Percentiles rank a stretch among this genome's conserved stretches.
These are phyloP conservation scores for Penicillium glabrum DNA, from an alignment of 2,329 filamentous ascomycete genomes.

Conservation along the genomic window DNA sequence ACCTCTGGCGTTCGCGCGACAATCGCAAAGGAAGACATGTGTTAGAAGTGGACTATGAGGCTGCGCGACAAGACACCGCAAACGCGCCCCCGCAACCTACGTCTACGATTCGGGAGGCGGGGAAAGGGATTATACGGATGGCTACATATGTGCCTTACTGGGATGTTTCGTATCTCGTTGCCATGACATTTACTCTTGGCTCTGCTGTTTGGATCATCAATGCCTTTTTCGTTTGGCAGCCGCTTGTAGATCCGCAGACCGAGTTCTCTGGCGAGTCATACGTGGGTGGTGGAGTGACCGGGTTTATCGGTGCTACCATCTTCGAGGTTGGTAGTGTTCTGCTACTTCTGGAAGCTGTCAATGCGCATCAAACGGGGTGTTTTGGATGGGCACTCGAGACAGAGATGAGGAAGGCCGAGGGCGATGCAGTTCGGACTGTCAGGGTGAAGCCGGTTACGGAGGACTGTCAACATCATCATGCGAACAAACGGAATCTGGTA, in stretches of 20 bases:
- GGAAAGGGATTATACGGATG: constrained; percentile 48
- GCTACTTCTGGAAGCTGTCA: constrained; percentile 67
- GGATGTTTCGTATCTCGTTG: constrained; percentile 59
- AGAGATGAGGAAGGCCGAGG: constrained; percentile 38
- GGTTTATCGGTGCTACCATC: constrained; percentile 66
- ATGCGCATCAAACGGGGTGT: constrained; percentile 63
- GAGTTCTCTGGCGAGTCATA: constrained; percentile 56
- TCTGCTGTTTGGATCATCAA: constrained; percentile 60
- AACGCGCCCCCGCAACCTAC: constrained; percentile 36
- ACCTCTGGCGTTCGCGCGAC: constrained; percentile 47
- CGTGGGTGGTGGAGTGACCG: constrained; percentile 60
- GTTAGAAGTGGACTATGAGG: constrained; percentile 31
- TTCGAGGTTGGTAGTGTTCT: constrained; percentile 66
- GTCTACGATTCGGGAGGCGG: constrained; percentile 29
- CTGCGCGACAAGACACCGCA: not conserved
- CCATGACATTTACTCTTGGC: constrained; percentile 54
- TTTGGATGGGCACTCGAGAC: constrained; percentile 68
- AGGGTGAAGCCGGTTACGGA: constrained; percentile 17
- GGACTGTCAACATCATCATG: constrained; percentile 44
- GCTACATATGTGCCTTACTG: constrained; percentile 53
- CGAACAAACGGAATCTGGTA: constrained; percentile 34
- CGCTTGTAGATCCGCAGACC: constrained; percentile 52
- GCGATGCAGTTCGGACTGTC: constrained; percentile 7
- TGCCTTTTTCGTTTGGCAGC: constrained; percentile 64
- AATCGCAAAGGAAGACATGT: constrained; percentile 52